Conservation (phyloP, 1,139 yeast genomes). For the Protomyces macrosporus region DNA sequence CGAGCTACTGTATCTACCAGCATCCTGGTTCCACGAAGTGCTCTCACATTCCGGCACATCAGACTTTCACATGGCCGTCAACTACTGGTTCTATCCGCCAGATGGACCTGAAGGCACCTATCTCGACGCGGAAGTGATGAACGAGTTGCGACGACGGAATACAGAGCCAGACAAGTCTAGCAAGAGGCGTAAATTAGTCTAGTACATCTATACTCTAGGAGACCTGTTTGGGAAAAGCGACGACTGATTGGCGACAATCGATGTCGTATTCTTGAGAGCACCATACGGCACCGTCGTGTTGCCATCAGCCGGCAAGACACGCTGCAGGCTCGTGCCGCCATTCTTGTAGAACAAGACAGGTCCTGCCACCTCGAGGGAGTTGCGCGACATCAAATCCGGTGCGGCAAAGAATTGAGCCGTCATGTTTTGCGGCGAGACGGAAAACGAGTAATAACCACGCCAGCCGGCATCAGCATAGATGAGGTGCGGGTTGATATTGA, state of each 20-base stretch:
- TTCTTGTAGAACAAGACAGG: neutral
- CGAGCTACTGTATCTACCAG: slow-evolving; percentile 27
- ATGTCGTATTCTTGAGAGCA: neutral
- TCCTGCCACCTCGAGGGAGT: neutral
- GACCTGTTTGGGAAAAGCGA: neutral
- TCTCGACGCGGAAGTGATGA: neutral
- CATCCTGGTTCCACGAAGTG: slow-evolving; percentile 28
- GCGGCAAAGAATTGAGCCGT: neutral
- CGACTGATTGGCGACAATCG: neutral
- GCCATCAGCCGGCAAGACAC: neutral
- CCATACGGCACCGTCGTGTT: neutral
- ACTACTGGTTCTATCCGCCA: slow-evolving; percentile 28
- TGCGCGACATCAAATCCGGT: neutral
- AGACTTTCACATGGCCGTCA: slow-evolving; percentile 26
- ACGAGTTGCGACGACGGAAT: neutral
- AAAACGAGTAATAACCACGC: neutral
- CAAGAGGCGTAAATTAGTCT: no score
- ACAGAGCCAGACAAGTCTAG: neutral
- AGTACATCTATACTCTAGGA: neutral
- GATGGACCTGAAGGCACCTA: neutral
- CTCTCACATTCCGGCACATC: slow-evolving; percentile 9
- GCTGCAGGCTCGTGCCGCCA: neutral
- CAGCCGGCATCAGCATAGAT: neutral
- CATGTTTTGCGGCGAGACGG: neutral
- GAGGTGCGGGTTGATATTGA: neutral